Conservation (phyloP, 2,329 filamentous ascomycete genomes). For the Zalaria sp. region DNA sequence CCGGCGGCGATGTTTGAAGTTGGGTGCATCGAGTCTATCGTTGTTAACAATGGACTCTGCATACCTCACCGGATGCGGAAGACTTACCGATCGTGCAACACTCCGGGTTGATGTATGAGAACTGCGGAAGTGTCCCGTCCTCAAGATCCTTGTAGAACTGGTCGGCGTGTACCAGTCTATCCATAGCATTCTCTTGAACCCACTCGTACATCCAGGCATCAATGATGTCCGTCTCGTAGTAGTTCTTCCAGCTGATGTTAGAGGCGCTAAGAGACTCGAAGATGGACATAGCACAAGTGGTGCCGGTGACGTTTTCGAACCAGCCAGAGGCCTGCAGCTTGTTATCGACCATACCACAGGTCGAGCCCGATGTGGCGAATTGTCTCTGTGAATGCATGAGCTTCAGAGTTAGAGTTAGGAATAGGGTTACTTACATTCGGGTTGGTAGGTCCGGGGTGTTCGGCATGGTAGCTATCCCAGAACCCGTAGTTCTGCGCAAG, state of each 20-base stretch:
- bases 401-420: too few relatives aligned
- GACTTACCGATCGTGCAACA: conserved; percentile 8
- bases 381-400: conserved; percentile 11
- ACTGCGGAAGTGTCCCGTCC: conserved; percentile 12
- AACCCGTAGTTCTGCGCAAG: conserved; percentile 24
- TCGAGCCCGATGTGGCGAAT: conserved; percentile 23
- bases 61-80: too few relatives aligned
- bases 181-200: conserved; percentile 23
- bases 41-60: too few relatives aligned
- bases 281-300: conserved; percentile 21
- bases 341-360: conserved; percentile 20
- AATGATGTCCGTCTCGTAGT: conserved; percentile 25
- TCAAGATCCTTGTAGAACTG: conserved; percentile 13
- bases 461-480: conserved; percentile 23
- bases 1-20: conserved; percentile 24
- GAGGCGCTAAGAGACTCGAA: conserved; percentile 23
- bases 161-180: conserved; percentile 14
- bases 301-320: conserved; percentile 20
- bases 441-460: conserved; percentile 26
- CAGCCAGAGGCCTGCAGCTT: conserved; percentile 16
- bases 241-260: conserved; percentile 26
- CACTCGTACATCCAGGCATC: conserved; percentile 24
- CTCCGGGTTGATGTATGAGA: conserved; percentile 16
- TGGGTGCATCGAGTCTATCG: conserved; percentile 23
- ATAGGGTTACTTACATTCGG: conserved; percentile 12